Base-by-base conservation (phyloP, 495 filamentous ascomycete species). In the Neurospora pannonica region DNA sequence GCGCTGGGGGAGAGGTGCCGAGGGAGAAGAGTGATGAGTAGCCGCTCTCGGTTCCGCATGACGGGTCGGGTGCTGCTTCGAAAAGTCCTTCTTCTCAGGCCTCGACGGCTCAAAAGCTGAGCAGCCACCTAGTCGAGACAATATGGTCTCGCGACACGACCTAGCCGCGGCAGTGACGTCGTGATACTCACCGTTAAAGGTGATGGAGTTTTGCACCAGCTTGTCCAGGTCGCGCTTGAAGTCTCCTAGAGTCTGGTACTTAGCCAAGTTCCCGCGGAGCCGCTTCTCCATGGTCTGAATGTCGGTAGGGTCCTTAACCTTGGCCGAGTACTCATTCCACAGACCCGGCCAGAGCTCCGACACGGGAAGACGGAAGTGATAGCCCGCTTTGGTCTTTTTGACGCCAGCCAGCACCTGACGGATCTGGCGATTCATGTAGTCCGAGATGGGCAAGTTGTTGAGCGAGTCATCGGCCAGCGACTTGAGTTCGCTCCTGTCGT, bases 101-200 rank as follows among this genome's bases (percentile, higher is more conserved):
- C 82, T 86, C 74, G 46, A 77, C 54, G 80, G 87, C 79, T 81
- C 91, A 82, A 70, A 88, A 82, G 80, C 78, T 73, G 74, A 81
- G 80, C 76, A 87, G 67, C 76, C 77, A 70, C 82, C 85, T 90
- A 90, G 77, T 86, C 88, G 79, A 85, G 88, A 4, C 87, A 86
- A 77, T 89, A 96, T 73, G 81, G 87, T 36, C 75, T 88, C 79
- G 86, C 82, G 87, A 79, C 95, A 87, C 43, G 85, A 87, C 48
- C 84, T 82, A 4, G 90, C 95, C 28, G 87, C 81, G 31, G 84
- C 79, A 4, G 93, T 89, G 48, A 98, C 89, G 0, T 86, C 78
- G 79, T 98, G 95, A 2, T 87, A 84, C 4, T 87, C 81, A 10
- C 95, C 94, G 79, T 99, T 99, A 88, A 98, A 99, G 2, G 83